Percentiles rank a stretch among this genome's conserved stretches.
Conservation (phyloP, 768 basidiomycete genomes). For the Mrakia blollopis region DNA sequence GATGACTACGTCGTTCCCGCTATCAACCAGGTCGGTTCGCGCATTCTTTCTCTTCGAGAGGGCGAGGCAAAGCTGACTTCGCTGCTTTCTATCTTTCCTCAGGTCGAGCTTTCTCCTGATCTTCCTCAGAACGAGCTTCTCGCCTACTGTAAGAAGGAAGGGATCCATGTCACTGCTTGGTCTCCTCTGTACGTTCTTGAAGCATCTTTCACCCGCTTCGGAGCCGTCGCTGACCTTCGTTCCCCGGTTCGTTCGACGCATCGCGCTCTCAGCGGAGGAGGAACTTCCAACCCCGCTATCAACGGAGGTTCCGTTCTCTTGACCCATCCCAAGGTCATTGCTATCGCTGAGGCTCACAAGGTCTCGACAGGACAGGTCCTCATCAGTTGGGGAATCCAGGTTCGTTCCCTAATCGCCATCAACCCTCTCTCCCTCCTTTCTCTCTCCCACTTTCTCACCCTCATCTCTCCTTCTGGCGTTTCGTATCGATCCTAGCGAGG, state of each 20-base stretch:
- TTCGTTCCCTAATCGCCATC: conserved; percentile 52
- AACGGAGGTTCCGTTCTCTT: conserved; percentile 19
- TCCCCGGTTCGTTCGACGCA: not conserved
- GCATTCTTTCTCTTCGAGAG: not conserved
- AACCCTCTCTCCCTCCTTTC: no score
- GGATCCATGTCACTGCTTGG: conserved; percentile 39
- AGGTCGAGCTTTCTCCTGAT: conserved; percentile 31
- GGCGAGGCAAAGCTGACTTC: not conserved
- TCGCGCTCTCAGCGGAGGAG: conserved; percentile 4
- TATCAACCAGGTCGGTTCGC: conserved; percentile 18
- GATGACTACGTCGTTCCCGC: conserved; percentile 20
- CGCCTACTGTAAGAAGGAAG: conserved; percentile 37
- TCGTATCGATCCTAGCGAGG: conserved; percentile 7
- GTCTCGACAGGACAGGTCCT: conserved; percentile 75
- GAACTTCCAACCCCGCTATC: conserved; percentile 10
- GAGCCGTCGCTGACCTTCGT: not conserved
- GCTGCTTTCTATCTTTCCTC: not conserved
- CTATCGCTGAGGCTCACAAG: conserved; percentile 59
- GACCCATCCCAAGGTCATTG: conserved; percentile 53
- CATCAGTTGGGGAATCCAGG: conserved; percentile 69
- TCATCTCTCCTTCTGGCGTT: not conserved
- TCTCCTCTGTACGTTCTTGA: conserved; percentile 8
- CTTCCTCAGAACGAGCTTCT: conserved; percentile 21
- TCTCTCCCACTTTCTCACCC: not conserved
- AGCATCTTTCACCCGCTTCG: not conserved